Percentiles rank a stretch among this genome's conserved stretches.
Evolutionary conservation across 345 rosid species (phyloP).

Genomic region (Ceriops decandra): DNA sequence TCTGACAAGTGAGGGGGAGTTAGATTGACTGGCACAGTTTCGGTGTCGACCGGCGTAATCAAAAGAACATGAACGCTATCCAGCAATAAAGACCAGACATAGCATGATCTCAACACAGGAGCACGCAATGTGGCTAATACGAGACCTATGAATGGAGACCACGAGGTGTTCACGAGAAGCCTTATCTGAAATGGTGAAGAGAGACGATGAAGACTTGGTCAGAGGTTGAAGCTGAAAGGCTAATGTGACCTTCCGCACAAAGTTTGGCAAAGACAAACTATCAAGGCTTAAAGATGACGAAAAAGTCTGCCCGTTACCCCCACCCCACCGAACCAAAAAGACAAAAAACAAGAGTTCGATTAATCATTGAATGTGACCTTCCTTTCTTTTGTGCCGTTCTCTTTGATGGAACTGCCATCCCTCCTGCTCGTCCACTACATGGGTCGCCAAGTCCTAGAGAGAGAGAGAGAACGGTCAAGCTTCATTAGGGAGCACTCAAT

Average conservation of each 20-base stretch:
- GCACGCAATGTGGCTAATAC: background rate
- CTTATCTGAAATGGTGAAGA: slow-evolving; percentile 25
- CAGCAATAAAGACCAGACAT: slow-evolving; percentile 12
- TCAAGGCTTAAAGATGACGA: background rate
- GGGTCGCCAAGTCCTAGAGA: background rate
- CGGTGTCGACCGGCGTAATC: background rate
- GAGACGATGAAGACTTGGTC: slow-evolving; percentile 25
- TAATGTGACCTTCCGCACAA: background rate
- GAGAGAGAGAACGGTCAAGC: too few relatives aligned
- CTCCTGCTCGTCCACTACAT: slow-evolving; percentile 13
- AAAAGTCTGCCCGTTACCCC: too few relatives aligned
- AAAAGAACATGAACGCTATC: background rate
- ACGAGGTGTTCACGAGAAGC: slow-evolving; percentile 5
- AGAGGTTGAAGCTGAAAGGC: slow-evolving; percentile 19
- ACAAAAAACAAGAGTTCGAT: background rate
- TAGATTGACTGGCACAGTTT: too few relatives aligned
- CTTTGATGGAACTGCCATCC: slow-evolving; percentile 11
- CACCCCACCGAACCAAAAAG: too few relatives aligned
- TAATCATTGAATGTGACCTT: slow-evolving; percentile 24
- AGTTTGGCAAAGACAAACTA: slow-evolving; percentile 6
- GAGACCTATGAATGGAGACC: slow-evolving; percentile 6
- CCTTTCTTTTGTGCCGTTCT: background rate
- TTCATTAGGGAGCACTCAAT: too few relatives aligned
- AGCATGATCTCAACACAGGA: slow-evolving; percentile 10
- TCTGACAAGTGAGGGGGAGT: too few relatives aligned